phyloP scores from a whole-genome alignment of 495 filamentous ascomycete species.

The Podospora sp. region DNA sequence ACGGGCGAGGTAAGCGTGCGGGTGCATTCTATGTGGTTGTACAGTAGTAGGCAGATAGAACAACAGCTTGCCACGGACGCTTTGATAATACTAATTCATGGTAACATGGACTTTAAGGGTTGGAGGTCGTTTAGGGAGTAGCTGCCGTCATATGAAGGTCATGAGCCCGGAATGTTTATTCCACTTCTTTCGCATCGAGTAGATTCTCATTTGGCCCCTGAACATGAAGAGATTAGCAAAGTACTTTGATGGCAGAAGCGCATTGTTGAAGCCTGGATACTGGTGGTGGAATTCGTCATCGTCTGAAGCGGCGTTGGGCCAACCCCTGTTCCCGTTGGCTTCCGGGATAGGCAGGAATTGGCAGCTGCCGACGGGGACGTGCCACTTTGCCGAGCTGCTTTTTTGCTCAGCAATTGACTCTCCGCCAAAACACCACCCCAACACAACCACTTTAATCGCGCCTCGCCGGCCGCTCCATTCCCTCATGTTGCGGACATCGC shows the following conservation, averaged over 20 bases:
- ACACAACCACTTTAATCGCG: constrained; percentile 38
- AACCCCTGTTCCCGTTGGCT: constrained; percentile 16
- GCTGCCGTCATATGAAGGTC: not conserved
- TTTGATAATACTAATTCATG: constrained; percentile 27
- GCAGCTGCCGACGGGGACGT: constrained; percentile 28
- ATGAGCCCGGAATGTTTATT: no score
- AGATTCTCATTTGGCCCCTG: no score
- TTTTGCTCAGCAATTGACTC: constrained; percentile 46
- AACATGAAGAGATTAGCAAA: no score
- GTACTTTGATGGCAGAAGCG: not conserved
- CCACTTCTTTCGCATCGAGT: no score
- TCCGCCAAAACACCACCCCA: constrained; percentile 43
- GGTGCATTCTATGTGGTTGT: constrained; percentile 33
- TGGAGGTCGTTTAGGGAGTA: not conserved
- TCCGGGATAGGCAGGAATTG: constrained; percentile 15
- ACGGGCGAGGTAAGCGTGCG: constrained; percentile 12
- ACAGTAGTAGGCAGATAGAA: constrained; percentile 41
- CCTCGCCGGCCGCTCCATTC: constrained; percentile 52
- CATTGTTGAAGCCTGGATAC: not conserved
- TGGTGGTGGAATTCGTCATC: not conserved
- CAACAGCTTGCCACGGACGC: constrained; percentile 37
- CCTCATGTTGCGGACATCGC: constrained; percentile 70
- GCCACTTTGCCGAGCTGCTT: constrained; percentile 45
- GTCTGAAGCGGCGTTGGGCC: not conserved
- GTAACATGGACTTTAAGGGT: not conserved